Evolutionary conservation across 441 rosid genomes (phyloP).

Genomic region (Mallotus japonicus): DNA sequence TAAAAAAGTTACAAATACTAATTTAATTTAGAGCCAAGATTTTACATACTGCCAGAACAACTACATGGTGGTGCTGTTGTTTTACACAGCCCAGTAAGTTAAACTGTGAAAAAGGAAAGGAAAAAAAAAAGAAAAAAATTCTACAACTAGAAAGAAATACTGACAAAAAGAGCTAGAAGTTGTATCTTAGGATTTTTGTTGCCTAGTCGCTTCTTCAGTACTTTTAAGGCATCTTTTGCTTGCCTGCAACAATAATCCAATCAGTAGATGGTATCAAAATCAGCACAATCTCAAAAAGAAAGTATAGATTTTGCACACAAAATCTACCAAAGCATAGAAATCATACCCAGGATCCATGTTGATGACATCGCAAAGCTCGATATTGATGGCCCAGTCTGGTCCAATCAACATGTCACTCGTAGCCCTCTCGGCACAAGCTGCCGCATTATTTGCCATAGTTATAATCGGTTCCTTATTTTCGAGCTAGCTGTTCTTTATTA

Average conservation of each 20-base stretch:
- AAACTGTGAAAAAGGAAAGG: neutral
- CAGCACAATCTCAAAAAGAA: conserved; percentile 9
- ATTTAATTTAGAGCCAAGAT: neutral
- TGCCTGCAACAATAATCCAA: conserved; percentile 56
- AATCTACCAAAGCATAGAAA: neutral
- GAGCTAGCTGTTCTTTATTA: conserved; percentile 17
- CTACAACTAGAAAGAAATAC: conserved; percentile 29
- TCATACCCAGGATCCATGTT: conserved; percentile 91
- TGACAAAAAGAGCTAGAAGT: conserved; percentile 83
- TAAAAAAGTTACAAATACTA: neutral
- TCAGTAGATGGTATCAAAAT: conserved; percentile 12
- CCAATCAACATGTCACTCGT: conserved; percentile 81
- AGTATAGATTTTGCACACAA: neutral
- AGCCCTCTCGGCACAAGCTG: conserved; percentile 95
- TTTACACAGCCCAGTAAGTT: neutral
- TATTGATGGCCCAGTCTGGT: conserved; percentile 97
- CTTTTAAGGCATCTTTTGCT: conserved; percentile 90
- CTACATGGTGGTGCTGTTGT: neutral
- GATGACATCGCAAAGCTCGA: conserved; percentile 87
- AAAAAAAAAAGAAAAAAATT: conserved; percentile 8
- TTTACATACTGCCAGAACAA: neutral
- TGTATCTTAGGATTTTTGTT: conserved; percentile 87
- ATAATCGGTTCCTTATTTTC: conserved; percentile 7
- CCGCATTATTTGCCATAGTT: conserved; percentile 66
- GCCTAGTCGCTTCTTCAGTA: conserved; percentile 84